These are phyloP conservation scores for Pythium dissotocum DNA, from an alignment of 352 stramenopile species.

Conservation along the genomic window DNA sequence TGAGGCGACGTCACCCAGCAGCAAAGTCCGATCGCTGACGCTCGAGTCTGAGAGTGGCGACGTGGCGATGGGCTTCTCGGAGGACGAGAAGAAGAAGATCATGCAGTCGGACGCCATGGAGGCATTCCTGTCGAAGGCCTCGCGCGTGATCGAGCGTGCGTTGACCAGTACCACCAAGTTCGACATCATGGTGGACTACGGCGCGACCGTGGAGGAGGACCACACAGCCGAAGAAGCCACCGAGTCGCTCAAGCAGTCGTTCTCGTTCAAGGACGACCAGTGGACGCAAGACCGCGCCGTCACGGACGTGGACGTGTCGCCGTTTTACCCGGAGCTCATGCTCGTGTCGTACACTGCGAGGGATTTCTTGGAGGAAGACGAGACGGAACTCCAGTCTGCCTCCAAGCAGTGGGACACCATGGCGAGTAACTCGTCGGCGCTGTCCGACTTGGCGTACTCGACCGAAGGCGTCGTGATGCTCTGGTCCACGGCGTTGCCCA, in stretches of 20 bases:
- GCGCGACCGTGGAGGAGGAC: slow-evolving; percentile 68
- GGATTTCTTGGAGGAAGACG: slow-evolving; percentile 75
- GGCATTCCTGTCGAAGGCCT: slow-evolving; percentile 72
- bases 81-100: slow-evolving; percentile 67
- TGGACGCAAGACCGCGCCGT: slow-evolving; percentile 83
- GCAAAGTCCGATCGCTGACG: slow-evolving; percentile 36
- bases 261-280: slow-evolving; percentile 73
- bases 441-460: slow-evolving; percentile 54
- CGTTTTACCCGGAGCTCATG: slow-evolving; percentile 82
- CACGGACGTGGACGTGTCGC: slow-evolving; percentile 81
- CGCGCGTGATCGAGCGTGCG: slow-evolving; percentile 77
- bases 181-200: slow-evolving; percentile 88
- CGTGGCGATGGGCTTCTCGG: slow-evolving; percentile 30
- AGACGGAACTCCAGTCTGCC: slow-evolving; percentile 44
- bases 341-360: slow-evolving; percentile 66
- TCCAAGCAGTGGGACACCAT: slow-evolving; percentile 76
- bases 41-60: slow-evolving; percentile 39
- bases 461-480: slow-evolving; percentile 83
- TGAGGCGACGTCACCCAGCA: slow-evolving; percentile 42
- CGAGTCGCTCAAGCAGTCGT: slow-evolving; percentile 71
- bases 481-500: slow-evolving; percentile 84
- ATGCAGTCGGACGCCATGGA: slow-evolving; percentile 81
- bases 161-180: slow-evolving; percentile 76
- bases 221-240: slow-evolving; percentile 50
- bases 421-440: slow-evolving; percentile 35